These are phyloP conservation scores for Nissolia schottii DNA, from an alignment of 306 rosid species.

Conservation along the genomic window DNA sequence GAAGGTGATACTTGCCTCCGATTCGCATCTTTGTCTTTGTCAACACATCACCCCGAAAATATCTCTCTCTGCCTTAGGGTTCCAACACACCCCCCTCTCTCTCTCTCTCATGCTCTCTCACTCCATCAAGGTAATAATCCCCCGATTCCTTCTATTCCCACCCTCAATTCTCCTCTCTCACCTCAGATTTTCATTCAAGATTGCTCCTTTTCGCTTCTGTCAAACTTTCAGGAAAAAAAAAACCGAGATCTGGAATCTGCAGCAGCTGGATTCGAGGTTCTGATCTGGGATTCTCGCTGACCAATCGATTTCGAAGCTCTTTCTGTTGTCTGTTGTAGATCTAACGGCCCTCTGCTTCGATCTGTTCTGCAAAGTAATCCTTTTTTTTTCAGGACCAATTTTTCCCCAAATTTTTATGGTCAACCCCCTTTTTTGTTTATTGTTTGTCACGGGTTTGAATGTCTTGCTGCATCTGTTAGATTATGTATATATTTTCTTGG, in stretches of 20 bases:
- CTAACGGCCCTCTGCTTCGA: constrained; percentile 8
- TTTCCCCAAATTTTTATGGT: not conserved
- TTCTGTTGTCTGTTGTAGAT: constrained; percentile 27
- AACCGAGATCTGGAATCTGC: constrained; percentile 27
- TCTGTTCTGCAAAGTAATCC: constrained; percentile 4
- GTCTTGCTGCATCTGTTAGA: not conserved
- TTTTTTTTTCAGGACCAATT: not conserved
- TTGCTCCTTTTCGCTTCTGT: constrained; percentile 2
- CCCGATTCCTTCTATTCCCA: not conserved
- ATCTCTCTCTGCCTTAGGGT: constrained; percentile 44
- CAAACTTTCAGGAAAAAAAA: not conserved
- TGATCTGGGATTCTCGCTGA: not conserved
- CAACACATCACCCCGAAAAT: constrained; percentile 15
- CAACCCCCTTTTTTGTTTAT: not conserved
- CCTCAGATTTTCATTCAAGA: not conserved
- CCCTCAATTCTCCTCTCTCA: not conserved
- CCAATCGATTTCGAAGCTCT: not conserved
- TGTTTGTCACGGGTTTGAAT: not conserved
- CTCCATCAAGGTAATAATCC: constrained; percentile 29
- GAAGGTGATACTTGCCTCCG: not conserved
- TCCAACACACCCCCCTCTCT: not conserved
- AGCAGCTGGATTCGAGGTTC: not conserved
- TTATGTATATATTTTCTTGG: not conserved
- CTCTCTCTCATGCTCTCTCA: not conserved
- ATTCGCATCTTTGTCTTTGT: constrained; percentile 22